A percentile compares a stretch with the other conserved stretches of the same genome.
phyloP scores from a whole-genome alignment of 768 basidiomycete species.

The Podaxis sp. region DNA sequence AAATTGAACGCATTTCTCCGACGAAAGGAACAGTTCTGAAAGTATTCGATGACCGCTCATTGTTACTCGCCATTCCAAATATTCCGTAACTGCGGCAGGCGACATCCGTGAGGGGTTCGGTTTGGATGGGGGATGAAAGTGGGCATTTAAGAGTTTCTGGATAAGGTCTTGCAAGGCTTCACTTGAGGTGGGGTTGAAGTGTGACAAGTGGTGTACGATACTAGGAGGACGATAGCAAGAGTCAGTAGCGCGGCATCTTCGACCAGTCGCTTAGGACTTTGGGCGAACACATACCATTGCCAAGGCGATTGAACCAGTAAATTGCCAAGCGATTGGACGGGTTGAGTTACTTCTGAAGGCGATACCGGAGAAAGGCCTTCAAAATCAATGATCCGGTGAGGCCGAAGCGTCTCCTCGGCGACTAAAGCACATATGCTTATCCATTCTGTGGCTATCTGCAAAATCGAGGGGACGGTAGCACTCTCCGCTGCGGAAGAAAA shows the following conservation, averaged over 20 bases:
- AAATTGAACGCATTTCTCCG: background rate
- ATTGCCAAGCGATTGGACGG: background rate
- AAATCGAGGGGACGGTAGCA: background rate
- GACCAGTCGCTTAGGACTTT: background rate
- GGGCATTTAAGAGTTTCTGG: background rate
- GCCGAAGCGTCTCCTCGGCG: slow-evolving; percentile 1
- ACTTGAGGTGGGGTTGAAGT: background rate
- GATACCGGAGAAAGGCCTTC: background rate
- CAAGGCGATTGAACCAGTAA: background rate
- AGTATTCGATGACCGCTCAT: background rate
- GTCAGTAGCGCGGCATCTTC: background rate
- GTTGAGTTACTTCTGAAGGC: background rate
- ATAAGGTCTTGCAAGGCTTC: background rate
- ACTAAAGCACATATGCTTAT: slow-evolving; percentile 1
- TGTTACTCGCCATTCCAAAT: slow-evolving; percentile 1
- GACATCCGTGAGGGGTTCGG: background rate
- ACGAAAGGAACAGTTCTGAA: background rate
- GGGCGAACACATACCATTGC: background rate
- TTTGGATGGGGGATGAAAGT: background rate
- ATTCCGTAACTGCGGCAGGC: background rate
- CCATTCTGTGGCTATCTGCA: slow-evolving; percentile 2
- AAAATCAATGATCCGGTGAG: background rate
- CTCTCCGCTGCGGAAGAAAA: background rate
- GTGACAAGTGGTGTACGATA: background rate
- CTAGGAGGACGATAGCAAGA: background rate